Base-by-base conservation (phyloP, 2,329 filamentous ascomycete genomes). In the Boeremia lycopersici region DNA sequence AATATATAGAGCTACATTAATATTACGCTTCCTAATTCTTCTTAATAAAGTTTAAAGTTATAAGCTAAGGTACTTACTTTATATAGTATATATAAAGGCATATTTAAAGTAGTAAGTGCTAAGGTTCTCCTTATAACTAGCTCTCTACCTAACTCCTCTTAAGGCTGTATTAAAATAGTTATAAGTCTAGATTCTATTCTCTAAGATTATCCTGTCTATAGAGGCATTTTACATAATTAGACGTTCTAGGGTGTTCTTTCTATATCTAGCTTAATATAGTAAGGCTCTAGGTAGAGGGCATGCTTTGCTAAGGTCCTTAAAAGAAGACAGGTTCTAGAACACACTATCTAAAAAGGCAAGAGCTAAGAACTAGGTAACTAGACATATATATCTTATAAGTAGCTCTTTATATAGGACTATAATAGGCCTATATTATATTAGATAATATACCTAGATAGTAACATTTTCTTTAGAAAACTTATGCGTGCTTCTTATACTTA, bases 401-500 rank as follows among this genome's bases (percentile, higher is more conserved):
- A 26, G 40, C 13, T 36, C 40, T 13, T 42, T 26, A 13, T 42
- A 42, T 10, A 42, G 15, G 6, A 31, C n/a, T n/a, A 31, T 42
- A 19, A n/a, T 31, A 3, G 26, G 40, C n/a, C 40, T 42, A 10
- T 6, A 12, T 15, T n/a, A n/a, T 12, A n/a, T 35, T n/a, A n/a
- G n/a, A n/a, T n/a, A n/a, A n/a, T n/a, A n/a, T n/a, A n/a, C n/a
- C n/a, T n/a, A n/a, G n/a, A n/a, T n/a, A n/a, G n/a, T 35, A 9
- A 35, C n/a, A 15, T 15, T 35, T 35, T 9, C 9, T n/a, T n/a
- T n/a, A 15, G 6, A 15, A 10, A n/a, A 35, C 42, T 10, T 53
- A 42, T 28, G 49, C 34, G 15, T 46, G 28, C 29, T 53, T 53
- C 42, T 46, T 46, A 13, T 42, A 44, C 19, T 41, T 33, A 17